A percentile compares a stretch with the other conserved stretches of the same genome.
Conservation (phyloP, 2,329 filamentous ascomycete genomes). For the Arthrobotrys sphaeroides region DNA sequence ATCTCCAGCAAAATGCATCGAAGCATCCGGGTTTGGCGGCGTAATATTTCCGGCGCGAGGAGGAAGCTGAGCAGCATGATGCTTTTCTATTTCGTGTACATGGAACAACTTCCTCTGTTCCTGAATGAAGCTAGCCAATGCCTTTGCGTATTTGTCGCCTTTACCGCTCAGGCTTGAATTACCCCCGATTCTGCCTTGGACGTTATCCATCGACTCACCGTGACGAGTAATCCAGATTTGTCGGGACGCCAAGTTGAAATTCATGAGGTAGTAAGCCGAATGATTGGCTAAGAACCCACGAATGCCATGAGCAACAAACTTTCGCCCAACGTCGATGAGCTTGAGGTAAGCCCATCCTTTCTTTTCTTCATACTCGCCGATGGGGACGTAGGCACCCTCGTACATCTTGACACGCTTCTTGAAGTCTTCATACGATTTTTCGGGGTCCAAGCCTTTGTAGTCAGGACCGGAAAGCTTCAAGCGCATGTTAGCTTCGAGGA, state of each 20-base stretch:
- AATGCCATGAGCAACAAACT: conserved; percentile 88
- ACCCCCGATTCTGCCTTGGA: conserved; percentile 86
- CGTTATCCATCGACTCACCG: conserved; percentile 88
- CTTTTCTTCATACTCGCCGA: conserved; percentile 90
- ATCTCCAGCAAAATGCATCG: conserved; percentile 56
- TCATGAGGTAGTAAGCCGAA: conserved; percentile 92
- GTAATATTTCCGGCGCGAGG: conserved; percentile 90
- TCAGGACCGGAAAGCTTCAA: conserved; percentile 95
- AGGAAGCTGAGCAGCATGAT: conserved; percentile 72
- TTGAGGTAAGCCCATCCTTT: conserved; percentile 93
- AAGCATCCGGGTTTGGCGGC: conserved; percentile 78
- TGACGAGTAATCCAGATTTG: conserved; percentile 97
- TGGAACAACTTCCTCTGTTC: conserved; percentile 57
- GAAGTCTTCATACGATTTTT: conserved; percentile 86
- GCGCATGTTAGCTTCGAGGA: conserved; percentile 96
- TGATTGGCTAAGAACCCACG: conserved; percentile 91
- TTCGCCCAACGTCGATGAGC: conserved; percentile 95
- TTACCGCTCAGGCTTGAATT: conserved; percentile 84
- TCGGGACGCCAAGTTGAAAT: conserved; percentile 93
- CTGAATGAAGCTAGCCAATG: conserved; percentile 80
- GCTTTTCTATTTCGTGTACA: conserved; percentile 57
- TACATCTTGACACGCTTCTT: conserved; percentile 91
- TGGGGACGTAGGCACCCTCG: conserved; percentile 89
- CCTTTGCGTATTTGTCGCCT: conserved; percentile 79
- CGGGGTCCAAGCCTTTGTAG: conserved; percentile 91